Base-by-base conservation (phyloP, 352 stramenopile species). In the Blastocystis sp. region DNA sequence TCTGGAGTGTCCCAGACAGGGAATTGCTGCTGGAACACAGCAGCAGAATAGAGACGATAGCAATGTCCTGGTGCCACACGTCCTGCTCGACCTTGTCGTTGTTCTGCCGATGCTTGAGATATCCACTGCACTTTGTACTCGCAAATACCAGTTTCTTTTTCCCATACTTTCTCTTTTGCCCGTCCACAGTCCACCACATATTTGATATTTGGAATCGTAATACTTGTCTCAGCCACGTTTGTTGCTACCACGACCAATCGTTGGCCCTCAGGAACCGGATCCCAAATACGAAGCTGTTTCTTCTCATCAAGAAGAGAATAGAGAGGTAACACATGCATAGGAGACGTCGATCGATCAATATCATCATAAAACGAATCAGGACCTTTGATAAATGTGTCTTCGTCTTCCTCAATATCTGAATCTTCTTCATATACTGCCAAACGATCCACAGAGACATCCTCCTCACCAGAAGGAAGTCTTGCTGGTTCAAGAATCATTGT, bases 211-310 rank as follows among this genome's bases (percentile, higher is more conserved):
- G 95, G 95, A 76, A 98, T 98, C 26, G 95, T 98, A 47, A 98
- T 91, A 47, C 94, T 98, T 15, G 97, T 99, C 92, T 99, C 97
- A 0, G 97, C 96, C 56, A 99, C 97, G 90, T 99, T 99, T 20
- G 97, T 99, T 15, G 96, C 95, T 23, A 98, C 93, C 4, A 99
- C 96, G 54, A 99, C 94, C 29, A 98, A 91, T 1, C 96, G 93
- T 68, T 96, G 92, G 73, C 93, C 93, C 45, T 96, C 93, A 2
- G 95, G 94, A 0, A 95, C 93, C 1, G 95, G 87, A 20, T 96
- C 92, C 91, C 96, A 96, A 6, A 96, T 92, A 87, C 93, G 94
- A 90, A 97, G 95, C 92, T 98, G 96, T 77, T 98, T 94, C 76
- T 98, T 94, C n/a, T 95, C 93, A 9, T 96, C 94, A 6, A 99